Base-by-base conservation (phyloP, 2,329 filamentous ascomycete species). In the Cordyceps javanica region DNA sequence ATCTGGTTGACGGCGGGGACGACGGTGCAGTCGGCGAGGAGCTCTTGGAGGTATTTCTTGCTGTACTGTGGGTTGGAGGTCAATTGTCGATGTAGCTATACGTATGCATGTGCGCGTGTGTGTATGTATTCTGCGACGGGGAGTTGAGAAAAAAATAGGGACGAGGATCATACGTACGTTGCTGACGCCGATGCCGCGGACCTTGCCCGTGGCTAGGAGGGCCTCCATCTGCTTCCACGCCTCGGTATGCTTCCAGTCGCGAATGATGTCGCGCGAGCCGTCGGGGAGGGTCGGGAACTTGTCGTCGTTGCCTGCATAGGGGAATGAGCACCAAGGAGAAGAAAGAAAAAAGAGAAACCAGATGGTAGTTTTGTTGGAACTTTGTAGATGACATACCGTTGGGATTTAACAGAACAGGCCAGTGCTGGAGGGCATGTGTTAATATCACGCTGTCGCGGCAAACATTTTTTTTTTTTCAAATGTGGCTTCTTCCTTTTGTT, bases 391-490 rank as follows among this genome's bases (percentile, higher is more conserved):
- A 23, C 38, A 10, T 68, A 81, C 87, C 88, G 34, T 88, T 81
- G 8, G 88, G 87, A 74, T 92, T 93, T 83, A 92, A 86, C 51
- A 88, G 84, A 46, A 91, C 76, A 6, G 89, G 88, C 89, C 90
- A 94, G 75, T 96, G 90, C 77, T 78, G n/a, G 49, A 16, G 23
- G 11, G 3, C 32, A 9, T 30, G n/a, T 3, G 26, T 54, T 16
- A 54, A 39, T 21, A 16, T 13, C 44, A 21, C 9, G 34, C 10
- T n/a, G n/a, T n/a, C n/a, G n/a, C n/a, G n/a, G n/a, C n/a, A n/a
- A n/a, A n/a, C n/a, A n/a, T n/a, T n/a, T n/a, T n/a, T n/a, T n/a
- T n/a, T n/a, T n/a, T n/a, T n/a, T n/a, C n/a, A n/a, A n/a, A n/a
- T n/a, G n/a, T n/a, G n/a, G n/a, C n/a, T n/a, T n/a, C n/a, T n/a